These are phyloP conservation scores for Phytophthora quininea DNA, from an alignment of 352 stramenopile genomes.

Conservation along the genomic window DNA sequence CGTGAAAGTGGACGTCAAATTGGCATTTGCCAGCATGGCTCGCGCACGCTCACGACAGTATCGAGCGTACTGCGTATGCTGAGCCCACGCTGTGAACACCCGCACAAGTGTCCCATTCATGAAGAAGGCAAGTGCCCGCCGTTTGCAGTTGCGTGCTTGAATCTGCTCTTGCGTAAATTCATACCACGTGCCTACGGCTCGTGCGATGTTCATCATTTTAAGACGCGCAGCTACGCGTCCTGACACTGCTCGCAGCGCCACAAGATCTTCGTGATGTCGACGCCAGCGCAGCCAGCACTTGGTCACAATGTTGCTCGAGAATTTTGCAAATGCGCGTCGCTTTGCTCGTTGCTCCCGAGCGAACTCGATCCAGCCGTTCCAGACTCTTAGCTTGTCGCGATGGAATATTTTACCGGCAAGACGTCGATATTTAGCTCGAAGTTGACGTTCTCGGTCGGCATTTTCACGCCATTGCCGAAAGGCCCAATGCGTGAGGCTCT, in stretches of 20 bases:
- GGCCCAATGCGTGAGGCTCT: constrained; percentile 70
- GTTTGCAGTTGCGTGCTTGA: constrained; percentile 45
- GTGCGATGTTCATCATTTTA: constrained; percentile 40
- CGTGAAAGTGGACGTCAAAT: constrained; percentile 56
- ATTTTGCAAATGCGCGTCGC: constrained; percentile 60
- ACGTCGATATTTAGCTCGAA: constrained; percentile 54
- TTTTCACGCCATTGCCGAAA: constrained; percentile 74
- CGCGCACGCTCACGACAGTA: constrained; percentile 48
- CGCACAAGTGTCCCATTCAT: constrained; percentile 62
- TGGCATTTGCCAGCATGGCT: constrained; percentile 55
- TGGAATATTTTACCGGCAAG: constrained; percentile 63
- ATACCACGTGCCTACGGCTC: constrained; percentile 69
- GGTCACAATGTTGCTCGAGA: constrained; percentile 59
- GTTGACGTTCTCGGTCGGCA: constrained; percentile 34
- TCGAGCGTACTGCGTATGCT: constrained; percentile 44
- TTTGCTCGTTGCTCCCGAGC: constrained; percentile 56
- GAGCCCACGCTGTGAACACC: constrained; percentile 60
- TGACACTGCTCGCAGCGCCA: constrained; percentile 49
- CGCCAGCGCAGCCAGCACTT: constrained; percentile 77
- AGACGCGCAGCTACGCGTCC: constrained; percentile 49
- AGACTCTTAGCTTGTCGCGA: constrained; percentile 56
- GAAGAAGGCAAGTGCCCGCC: constrained; percentile 69
- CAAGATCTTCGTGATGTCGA: constrained; percentile 42
- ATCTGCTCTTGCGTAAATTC: constrained; percentile 68
- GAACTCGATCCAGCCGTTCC: constrained; percentile 69